These are phyloP conservation scores for Blepharisma japonicum DNA, from an alignment of 73 alveolate genomes.

Conservation along the genomic window DNA sequence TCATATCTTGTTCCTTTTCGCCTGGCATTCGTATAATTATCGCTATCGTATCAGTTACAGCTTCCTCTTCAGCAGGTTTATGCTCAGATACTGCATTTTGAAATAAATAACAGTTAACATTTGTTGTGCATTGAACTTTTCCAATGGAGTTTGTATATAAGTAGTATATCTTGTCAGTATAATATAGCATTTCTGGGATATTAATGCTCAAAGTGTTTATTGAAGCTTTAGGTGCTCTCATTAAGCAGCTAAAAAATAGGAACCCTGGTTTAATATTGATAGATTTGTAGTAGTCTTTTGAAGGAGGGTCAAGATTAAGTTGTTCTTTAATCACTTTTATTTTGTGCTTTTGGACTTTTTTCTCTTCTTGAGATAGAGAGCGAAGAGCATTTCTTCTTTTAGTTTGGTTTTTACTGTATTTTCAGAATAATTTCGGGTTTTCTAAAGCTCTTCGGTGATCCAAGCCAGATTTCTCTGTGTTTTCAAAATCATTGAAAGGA, in stretches of 20 bases:
- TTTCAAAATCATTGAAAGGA: no score
- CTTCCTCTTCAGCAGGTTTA: background rate
- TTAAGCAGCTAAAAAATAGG: conserved; percentile 10
- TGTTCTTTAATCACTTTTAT: background rate
- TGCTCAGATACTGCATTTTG: background rate
- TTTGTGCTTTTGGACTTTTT: background rate
- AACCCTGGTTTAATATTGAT: conserved; percentile 20
- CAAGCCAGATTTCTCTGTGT: no score
- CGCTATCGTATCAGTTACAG: conserved; percentile 18
- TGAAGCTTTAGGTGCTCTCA: background rate
- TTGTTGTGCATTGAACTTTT: background rate
- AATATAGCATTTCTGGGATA: conserved; percentile 31
- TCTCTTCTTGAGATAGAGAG: background rate
- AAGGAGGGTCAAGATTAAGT: background rate
- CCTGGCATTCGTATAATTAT: conserved; percentile 1
- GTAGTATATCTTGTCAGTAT: background rate
- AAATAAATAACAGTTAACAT: conserved; percentile 9
- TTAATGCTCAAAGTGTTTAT: background rate
- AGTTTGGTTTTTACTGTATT: no score
- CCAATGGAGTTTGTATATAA: background rate
- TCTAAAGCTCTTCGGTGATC: no score
- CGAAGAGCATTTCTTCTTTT: no score
- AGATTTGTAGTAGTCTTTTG: background rate
- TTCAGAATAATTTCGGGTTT: no score
- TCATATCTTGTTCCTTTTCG: conserved; percentile 11